Evolutionary conservation across 2,329 filamentous ascomycete species (phyloP), one percentile per base, ranked within the genome.

Genomic region (Drechslera avenae): DNA sequence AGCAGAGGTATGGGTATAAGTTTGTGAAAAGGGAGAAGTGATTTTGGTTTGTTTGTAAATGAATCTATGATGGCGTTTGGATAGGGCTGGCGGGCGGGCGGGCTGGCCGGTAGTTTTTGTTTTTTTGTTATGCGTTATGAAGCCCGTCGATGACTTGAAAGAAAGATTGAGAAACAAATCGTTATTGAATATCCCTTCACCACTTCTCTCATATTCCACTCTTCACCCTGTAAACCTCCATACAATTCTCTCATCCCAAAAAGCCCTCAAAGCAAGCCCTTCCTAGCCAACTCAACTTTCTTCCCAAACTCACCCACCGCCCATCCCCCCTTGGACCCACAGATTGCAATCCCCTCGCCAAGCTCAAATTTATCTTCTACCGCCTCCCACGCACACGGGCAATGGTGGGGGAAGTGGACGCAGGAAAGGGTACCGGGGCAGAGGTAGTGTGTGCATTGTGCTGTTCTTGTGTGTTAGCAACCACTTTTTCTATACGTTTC

Each of bases 361-460:
- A 90, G 73, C 85, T 90, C 81, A 73, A 86, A 69, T 81, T 90
- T 76, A 75, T 86, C 64, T 76, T 90, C 73, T 76, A 86, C 67
- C 77, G 81, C 54, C 62, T 82, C 73, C 80, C 89, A 96, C 2
- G 91, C 82, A 76, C 94, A 99, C 21, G 94, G 94, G 75, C 94
- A 99, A 76, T 99, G 94, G 73, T 97, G 93, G 1, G 94, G 92
- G 77, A 96, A 94, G 72, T 95, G 88, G 5, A 99, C 94, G 78
- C 94, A 99, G 30, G 92, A 89, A 53, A 99, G 83, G 0, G 94
- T 97, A 59, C 91, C 90, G 2, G 94, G 92, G 72, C 94, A 99
- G 47, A 99, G 86, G 73, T 97, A 99, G 63, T 93, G 92, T 66
- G 90, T 85, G 80, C 94, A 99, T 65, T 86, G 82, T n/a, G 91